Percentiles rank a stretch among this genome's conserved stretches.
Evolutionary conservation across 2,329 filamentous ascomycete species (phyloP).

Genomic region (Delphinella strobiligena): DNA sequence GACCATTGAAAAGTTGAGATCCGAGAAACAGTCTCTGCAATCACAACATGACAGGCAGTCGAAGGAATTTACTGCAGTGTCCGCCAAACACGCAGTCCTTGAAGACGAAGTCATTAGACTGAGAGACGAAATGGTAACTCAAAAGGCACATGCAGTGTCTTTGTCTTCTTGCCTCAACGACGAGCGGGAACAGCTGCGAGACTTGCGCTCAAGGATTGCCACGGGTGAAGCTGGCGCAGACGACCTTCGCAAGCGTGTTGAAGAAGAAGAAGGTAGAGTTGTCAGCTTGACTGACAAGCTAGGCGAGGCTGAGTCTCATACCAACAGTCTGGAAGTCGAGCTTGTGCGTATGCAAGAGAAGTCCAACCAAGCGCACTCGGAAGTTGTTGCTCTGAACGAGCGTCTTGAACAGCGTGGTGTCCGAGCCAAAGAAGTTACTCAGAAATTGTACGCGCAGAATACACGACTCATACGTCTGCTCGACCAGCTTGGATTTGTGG

Average conservation of each 20-base stretch:
- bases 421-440: conserved; percentile 72
- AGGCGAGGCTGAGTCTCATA: conserved; percentile 61
- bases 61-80: conserved; percentile 17
- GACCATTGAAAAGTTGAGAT: conserved; percentile 33
- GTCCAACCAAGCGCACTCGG: conserved; percentile 40
- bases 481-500: conserved; percentile 74
- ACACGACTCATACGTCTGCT: conserved; percentile 73
- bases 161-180: conserved; percentile 46
- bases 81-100: conserved; percentile 21
- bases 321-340: conserved; percentile 65
- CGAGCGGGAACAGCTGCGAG: conserved; percentile 56
- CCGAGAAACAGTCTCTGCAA: conserved; percentile 32
- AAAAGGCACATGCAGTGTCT: conserved; percentile 33
- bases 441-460: conserved; percentile 70
- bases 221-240: conserved; percentile 79
- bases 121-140: conserved; percentile 33
- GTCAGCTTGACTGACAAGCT: conserved; percentile 57
- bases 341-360: conserved; percentile 57
- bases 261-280: conserved; percentile 63
- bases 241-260: conserved; percentile 59
- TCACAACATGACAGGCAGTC: conserved; percentile 28
- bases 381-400: conserved; percentile 34
- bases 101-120: conserved; percentile 26
- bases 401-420: conserved; percentile 59
- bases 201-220: conserved; percentile 58